Conservation (phyloP, 768 basidiomycete genomes). For the Cystoderma amianthinum region DNA sequence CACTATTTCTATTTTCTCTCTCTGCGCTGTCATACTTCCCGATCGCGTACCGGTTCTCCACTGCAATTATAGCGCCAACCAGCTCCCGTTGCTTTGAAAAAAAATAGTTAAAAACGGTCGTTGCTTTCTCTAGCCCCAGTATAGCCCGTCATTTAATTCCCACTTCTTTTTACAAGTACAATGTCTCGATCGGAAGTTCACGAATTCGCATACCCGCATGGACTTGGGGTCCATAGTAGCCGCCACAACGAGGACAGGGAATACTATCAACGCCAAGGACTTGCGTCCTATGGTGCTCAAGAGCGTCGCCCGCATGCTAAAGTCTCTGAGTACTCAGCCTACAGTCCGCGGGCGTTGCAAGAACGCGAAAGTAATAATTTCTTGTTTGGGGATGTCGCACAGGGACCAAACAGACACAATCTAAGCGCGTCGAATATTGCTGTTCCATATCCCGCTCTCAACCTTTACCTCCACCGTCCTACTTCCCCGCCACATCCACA, state of each 20-base stretch:
- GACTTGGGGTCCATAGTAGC: slow-evolving; percentile 17
- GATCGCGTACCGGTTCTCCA: too few species aligned
- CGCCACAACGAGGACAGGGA: slow-evolving; percentile 11
- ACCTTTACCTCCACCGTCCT: slow-evolving; percentile 27
- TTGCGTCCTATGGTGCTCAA: slow-evolving; percentile 13
- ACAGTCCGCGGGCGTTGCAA: slow-evolving; percentile 16
- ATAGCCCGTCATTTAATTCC: too few species aligned
- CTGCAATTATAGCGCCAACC: too few species aligned
- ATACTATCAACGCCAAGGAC: slow-evolving; percentile 9
- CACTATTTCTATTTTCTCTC: slow-evolving; percentile 11
- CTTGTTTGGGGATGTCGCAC: slow-evolving; percentile 10
- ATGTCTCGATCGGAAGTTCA: slow-evolving; percentile 40
- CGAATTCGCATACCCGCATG: slow-evolving; percentile 31
- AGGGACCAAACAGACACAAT: slow-evolving; percentile 41
- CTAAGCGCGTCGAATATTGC: slow-evolving; percentile 17
- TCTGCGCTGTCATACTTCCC: too few species aligned
- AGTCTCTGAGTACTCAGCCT: slow-evolving; percentile 10
- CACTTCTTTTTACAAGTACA: too few species aligned
- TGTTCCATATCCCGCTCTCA: slow-evolving; percentile 33
- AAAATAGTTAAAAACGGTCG: background rate
- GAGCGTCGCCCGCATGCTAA: slow-evolving; percentile 23
- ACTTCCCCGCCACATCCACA: slow-evolving; percentile 16
- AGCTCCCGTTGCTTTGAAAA: background rate
- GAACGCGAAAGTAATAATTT: slow-evolving; percentile 24
- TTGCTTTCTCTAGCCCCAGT: too few species aligned